phyloP scores from a whole-genome alignment of 495 filamentous ascomycete species.

The Penicillium diatomitis region DNA sequence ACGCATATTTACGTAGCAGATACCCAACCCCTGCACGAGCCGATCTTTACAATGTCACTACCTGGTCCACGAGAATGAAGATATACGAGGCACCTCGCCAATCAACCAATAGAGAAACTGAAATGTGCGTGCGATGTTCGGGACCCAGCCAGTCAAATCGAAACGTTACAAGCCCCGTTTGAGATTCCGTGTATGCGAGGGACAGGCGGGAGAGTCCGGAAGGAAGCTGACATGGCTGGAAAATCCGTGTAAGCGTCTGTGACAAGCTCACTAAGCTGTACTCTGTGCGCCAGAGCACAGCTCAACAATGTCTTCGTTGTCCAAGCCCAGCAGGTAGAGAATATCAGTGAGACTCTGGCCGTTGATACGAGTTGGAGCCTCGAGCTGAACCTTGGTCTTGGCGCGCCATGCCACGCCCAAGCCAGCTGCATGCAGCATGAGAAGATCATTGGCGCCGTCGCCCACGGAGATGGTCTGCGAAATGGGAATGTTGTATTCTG shows the following conservation, averaged over 20 bases:
- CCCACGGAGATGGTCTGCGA: constrained; percentile 80
- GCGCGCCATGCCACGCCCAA: constrained; percentile 90
- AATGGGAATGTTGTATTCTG: constrained; percentile 57
- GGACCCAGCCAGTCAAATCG: no score
- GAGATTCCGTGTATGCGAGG: not conserved
- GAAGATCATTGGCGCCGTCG: constrained; percentile 89
- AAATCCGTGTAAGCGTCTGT: not conserved
- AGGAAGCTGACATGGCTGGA: not conserved
- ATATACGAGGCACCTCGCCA: no score
- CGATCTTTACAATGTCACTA: no score
- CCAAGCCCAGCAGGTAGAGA: constrained; percentile 75
- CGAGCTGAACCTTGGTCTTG: constrained; percentile 82
- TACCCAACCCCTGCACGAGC: no score
- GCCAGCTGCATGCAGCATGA: constrained; percentile 85
- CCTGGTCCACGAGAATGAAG: no score
- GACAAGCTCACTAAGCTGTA: not conserved
- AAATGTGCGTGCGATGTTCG: no score
- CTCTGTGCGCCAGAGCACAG: constrained; percentile 23
- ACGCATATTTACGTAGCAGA: no score
- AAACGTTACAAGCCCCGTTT: no score
- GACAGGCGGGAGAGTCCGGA: constrained; percentile 4
- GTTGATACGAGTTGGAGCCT: constrained; percentile 76
- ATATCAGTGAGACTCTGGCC: constrained; percentile 69
- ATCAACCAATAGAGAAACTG: no score
- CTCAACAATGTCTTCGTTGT: constrained; percentile 51